Evolutionary conservation across 1,284 basidiomycete genomes (phyloP).

Genomic region (Porodaedalea pini): DNA sequence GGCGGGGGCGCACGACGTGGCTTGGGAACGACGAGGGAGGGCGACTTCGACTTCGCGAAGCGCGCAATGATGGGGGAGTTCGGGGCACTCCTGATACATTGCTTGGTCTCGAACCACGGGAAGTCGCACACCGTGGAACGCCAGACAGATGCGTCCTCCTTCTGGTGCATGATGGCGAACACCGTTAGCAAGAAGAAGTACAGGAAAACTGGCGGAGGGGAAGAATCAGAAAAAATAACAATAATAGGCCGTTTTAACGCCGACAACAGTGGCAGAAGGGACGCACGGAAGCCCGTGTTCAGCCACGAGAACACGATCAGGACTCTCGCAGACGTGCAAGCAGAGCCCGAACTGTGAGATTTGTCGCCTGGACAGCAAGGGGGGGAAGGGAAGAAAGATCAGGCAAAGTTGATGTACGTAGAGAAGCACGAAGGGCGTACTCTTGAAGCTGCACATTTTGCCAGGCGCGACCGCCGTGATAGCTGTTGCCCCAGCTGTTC

Average conservation of each 20-base stretch:
- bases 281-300: conserved; percentile 51
- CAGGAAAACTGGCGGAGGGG: conserved; percentile 9
- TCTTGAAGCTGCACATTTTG: conserved; percentile 31
- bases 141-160: conserved; percentile 50
- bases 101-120: conserved; percentile 33
- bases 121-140: conserved; percentile 46
- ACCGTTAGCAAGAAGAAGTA: conserved; percentile 41
- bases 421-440: conserved; percentile 21
- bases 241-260: neutral
- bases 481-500: conserved; percentile 45
- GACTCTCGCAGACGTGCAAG: conserved; percentile 55
- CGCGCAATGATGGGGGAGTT: conserved; percentile 31
- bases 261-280: neutral
- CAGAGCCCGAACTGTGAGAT: conserved; percentile 11
- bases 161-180: conserved; percentile 34
- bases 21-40: conserved; percentile 39
- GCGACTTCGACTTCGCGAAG: conserved; percentile 32
- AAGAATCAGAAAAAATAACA: neutral
- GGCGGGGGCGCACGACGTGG: conserved; percentile 34
- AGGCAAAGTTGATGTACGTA: neutral
- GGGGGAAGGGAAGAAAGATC: conserved; percentile 6
- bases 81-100: conserved; percentile 29
- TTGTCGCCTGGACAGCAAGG: conserved; percentile 8
- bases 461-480: conserved; percentile 38
- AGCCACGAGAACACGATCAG: conserved; percentile 66